Evolutionary conservation across 371 early-diverging fungal genomes (phyloP).

Genomic region (Apophysomyces ossiformis): DNA sequence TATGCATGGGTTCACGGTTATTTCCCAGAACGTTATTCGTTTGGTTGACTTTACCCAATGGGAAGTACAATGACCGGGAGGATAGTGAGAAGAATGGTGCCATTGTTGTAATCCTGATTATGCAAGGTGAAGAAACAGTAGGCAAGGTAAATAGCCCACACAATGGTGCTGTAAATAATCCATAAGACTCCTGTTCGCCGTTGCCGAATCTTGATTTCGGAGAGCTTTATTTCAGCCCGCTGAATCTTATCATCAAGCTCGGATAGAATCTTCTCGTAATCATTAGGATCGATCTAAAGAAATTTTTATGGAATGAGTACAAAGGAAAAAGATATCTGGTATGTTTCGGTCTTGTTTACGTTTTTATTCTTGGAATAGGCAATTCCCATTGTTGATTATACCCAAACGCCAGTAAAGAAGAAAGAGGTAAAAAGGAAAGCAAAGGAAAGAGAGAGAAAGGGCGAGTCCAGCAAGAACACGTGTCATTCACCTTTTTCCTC

Average conservation of each 20-base stretch:
- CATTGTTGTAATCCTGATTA: conserved; percentile 1
- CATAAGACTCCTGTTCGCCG: conserved; percentile 63
- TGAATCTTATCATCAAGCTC: conserved; percentile 74
- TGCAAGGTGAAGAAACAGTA: conserved; percentile 28
- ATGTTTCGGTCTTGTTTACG: not conserved
- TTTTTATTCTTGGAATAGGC: conserved; percentile 9
- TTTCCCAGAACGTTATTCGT: not conserved
- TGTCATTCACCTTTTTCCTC: not conserved
- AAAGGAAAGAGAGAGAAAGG: not conserved
- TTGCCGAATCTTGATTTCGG: conserved; percentile 60
- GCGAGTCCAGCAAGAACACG: not conserved
- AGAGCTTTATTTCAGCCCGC: conserved; percentile 63
- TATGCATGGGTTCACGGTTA: conserved; percentile 11
- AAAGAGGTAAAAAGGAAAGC: not conserved
- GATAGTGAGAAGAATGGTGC: conserved; percentile 35
- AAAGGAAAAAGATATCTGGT: not conserved
- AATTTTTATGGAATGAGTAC: not conserved
- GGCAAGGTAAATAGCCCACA: conserved; percentile 64
- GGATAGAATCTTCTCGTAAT: conserved; percentile 79
- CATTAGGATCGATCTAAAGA: conserved; percentile 34
- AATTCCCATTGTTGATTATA: conserved; percentile 2
- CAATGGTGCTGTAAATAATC: conserved; percentile 67
- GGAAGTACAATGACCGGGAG: conserved; percentile 55
- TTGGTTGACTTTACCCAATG: conserved; percentile 39
- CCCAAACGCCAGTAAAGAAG: no score